Percentiles rank a stretch among this genome's conserved stretches.
phyloP scores from a whole-genome alignment of 345 rosid species.

The Salix koriyanagi region DNA sequence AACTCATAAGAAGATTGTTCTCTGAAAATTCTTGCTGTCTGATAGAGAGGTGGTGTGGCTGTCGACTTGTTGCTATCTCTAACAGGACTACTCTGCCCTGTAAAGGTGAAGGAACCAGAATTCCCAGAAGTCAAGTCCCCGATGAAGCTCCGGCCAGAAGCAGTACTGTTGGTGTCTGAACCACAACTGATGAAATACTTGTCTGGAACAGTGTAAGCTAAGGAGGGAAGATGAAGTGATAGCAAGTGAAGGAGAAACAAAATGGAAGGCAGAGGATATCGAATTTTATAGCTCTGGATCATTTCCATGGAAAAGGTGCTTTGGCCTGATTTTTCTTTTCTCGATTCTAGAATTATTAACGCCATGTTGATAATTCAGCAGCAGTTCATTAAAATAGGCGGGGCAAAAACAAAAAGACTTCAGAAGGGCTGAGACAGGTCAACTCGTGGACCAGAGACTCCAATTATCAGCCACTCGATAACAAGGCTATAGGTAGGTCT shows the following conservation, averaged over 20 bases:
- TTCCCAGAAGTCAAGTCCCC: slow-evolving; percentile 29
- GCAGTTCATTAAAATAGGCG: too few relatives aligned
- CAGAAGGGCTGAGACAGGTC: neutral
- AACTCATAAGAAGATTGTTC: slow-evolving; percentile 7
- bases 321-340: neutral
- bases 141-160: slow-evolving; percentile 9
- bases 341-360: neutral
- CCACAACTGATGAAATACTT: slow-evolving; percentile 57
- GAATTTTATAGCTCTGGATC: neutral
- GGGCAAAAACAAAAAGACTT: neutral
- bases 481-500: too few relatives aligned
- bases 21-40: slow-evolving; percentile 19
- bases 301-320: slow-evolving; percentile 11
- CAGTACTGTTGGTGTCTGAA: slow-evolving; percentile 14
- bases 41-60: slow-evolving; percentile 12
- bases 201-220: slow-evolving; percentile 29
- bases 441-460: neutral
- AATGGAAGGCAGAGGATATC: slow-evolving; percentile 1
- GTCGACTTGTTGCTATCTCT: neutral
- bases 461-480: neutral
- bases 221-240: slow-evolving; percentile 4
- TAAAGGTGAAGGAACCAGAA: slow-evolving; percentile 21
- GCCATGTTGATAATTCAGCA: too few relatives aligned
- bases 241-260: slow-evolving; percentile 18
- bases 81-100: slow-evolving; percentile 9